Evolutionary conservation across 2,329 filamentous ascomycete genomes (phyloP).

Genomic region (Drechslera avenae): DNA sequence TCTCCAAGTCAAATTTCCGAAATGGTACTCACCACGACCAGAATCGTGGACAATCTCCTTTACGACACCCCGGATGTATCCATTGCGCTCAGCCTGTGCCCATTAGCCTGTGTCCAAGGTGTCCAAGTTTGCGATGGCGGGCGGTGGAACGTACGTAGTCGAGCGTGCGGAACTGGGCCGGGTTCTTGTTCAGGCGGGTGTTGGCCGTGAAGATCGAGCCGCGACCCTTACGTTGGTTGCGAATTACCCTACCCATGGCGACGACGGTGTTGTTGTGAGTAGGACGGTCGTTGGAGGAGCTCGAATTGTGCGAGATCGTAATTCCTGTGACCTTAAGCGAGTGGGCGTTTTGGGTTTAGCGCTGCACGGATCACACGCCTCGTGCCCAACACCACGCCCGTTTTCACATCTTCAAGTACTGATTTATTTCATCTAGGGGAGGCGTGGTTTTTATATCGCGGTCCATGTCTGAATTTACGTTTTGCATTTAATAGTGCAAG

Average conservation of each 20-base stretch:
- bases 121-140: constrained; percentile 27
- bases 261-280: constrained; percentile 45
- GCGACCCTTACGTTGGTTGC: constrained; percentile 74
- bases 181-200: constrained; percentile 81
- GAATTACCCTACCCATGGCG: constrained; percentile 70
- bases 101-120: constrained; percentile 36
- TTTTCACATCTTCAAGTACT: not conserved
- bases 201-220: constrained; percentile 76
- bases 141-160: constrained; percentile 67
- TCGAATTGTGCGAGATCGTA: not conserved
- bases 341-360: constrained; percentile 1
- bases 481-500: not conserved
- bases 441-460: too few species aligned
- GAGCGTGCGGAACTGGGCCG: constrained; percentile 94
- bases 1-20: constrained; percentile 11
- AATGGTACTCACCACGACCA: constrained; percentile 74
- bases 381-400: not conserved
- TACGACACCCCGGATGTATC: constrained; percentile 95
- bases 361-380: constrained; percentile 2
- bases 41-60: constrained; percentile 99
- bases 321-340: constrained; percentile 1
- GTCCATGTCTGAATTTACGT: not conserved
- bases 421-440: not conserved
- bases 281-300: constrained; percentile 15
- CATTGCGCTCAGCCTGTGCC: constrained; percentile 78